Evolutionary conservation across 1,139 yeast genomes (phyloP).

Genomic region (Hemisphaericaspora lyxosophila): DNA sequence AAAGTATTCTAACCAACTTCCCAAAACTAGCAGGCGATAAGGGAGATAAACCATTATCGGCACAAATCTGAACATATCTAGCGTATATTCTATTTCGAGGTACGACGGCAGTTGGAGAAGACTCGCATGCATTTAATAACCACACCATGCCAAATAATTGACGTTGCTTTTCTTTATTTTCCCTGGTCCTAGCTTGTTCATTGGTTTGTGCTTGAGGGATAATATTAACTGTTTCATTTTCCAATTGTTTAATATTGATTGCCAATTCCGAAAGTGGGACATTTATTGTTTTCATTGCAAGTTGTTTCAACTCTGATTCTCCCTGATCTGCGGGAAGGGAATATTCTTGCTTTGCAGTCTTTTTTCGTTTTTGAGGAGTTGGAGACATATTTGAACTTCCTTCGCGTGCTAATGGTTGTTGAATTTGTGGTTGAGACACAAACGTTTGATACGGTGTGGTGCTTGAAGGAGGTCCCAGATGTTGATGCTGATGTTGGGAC

Average conservation of each 20-base stretch:
- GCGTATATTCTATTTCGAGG: conserved; percentile 85
- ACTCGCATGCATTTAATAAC: conserved; percentile 69
- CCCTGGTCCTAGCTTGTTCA: conserved; percentile 14
- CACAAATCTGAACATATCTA: conserved; percentile 72
- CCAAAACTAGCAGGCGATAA: conserved; percentile 88
- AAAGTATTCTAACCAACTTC: conserved; percentile 70
- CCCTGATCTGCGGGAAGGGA: conserved; percentile 42
- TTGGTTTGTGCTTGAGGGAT: conserved; percentile 9
- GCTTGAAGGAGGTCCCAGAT: conserved; percentile 8
- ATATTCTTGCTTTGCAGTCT: conserved; percentile 35
- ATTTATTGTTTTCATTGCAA: conserved; percentile 45
- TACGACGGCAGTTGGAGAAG: conserved; percentile 67
- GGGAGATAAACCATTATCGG: conserved; percentile 65
- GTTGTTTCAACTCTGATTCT: conserved; percentile 42
- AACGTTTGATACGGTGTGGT: conserved; percentile 5
- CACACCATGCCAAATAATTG: conserved; percentile 83
- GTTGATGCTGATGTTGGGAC: conserved; percentile 12
- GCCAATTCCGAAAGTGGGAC: conserved; percentile 55
- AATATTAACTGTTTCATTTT: conserved; percentile 26
- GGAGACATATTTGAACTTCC: conserved; percentile 4
- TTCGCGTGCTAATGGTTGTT: conserved; percentile 11
- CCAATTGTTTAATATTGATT: conserved; percentile 46
- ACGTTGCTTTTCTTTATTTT: conserved; percentile 59
- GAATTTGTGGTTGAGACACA: not conserved
- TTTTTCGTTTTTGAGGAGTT: conserved; percentile 18